A percentile compares a stretch with the other conserved stretches of the same genome.
phyloP scores from a whole-genome alignment of 768 basidiomycete species.

The Boletus subcaerulescens region DNA sequence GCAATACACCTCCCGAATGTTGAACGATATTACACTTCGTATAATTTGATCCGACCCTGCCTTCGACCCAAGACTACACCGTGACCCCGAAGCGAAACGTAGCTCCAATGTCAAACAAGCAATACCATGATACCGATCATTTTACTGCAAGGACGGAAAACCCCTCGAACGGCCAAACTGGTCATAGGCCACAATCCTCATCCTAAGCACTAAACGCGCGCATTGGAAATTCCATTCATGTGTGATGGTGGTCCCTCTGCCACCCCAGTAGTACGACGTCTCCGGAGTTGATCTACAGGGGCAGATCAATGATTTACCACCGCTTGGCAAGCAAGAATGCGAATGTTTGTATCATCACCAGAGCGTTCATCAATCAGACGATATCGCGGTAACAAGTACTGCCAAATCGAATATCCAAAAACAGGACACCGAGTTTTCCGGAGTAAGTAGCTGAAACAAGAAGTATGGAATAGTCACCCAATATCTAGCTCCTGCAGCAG shows the following conservation, averaged over 20 bases:
- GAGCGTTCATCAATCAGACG: neutral
- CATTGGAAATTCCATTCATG: too few species aligned
- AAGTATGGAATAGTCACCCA: neutral
- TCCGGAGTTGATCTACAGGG: neutral
- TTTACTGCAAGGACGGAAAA: too few species aligned
- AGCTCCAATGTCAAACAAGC: neutral
- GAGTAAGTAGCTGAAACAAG: neutral
- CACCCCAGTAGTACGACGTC: neutral
- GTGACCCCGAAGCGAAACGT: neutral
- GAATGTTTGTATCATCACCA: neutral
- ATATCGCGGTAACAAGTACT: neutral
- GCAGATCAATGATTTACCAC: neutral
- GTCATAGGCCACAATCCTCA: too few species aligned
- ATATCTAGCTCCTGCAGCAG: neutral
- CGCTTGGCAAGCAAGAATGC: neutral
- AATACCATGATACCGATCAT: too few species aligned
- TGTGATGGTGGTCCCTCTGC: too few species aligned
- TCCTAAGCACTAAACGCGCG: too few species aligned
- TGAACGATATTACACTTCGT: too few species aligned
- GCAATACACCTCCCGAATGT: neutral
- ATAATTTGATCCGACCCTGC: too few species aligned
- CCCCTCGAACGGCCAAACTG: too few species aligned
- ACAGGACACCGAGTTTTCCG: neutral
- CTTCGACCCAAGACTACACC: too few species aligned
- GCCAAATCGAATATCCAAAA: neutral